Conservation (phyloP, 306 rosid species). For the Vigna unguiculata region DNA sequence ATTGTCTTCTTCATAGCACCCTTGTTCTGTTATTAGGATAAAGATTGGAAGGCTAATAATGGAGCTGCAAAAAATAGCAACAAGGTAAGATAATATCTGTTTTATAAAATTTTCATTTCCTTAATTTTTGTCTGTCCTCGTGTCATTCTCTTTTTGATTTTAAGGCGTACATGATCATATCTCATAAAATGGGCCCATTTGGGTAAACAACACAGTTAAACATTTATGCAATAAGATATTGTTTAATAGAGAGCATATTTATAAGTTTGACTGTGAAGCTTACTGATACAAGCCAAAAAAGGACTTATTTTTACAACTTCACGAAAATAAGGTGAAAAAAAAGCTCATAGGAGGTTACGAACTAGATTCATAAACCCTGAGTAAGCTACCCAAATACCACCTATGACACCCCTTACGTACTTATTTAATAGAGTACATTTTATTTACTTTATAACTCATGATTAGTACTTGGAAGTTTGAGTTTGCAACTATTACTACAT, state of each 20-base stretch:
- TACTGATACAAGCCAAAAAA: background rate
- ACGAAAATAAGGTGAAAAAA: background rate
- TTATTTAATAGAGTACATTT: background rate
- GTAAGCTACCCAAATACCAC: no score
- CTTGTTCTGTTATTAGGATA: slow-evolving; percentile 55
- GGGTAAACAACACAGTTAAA: background rate
- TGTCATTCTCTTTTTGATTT: slow-evolving; percentile 12
- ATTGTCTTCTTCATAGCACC: slow-evolving; percentile 36
- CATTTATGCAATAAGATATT: background rate
- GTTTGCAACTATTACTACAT: slow-evolving; percentile 20
- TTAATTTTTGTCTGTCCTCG: slow-evolving; percentile 28
- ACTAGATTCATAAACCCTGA: background rate
- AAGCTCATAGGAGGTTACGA: background rate
- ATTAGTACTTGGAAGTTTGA: slow-evolving; percentile 9
- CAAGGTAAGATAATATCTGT: slow-evolving; percentile 60
- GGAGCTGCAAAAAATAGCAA: slow-evolving; percentile 58
- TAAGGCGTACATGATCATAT: slow-evolving; percentile 20
- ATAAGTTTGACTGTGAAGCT: background rate
- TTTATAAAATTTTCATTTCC: background rate
- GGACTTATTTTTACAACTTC: background rate
- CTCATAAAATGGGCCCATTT: background rate
- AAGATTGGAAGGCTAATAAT: slow-evolving; percentile 63
- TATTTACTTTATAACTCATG: slow-evolving; percentile 3
- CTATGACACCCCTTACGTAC: background rate
- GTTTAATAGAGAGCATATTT: background rate